Evolutionary conservation across 192 early-diverging fungal species (phyloP).

Genomic region (Coemansia sp.): DNA sequence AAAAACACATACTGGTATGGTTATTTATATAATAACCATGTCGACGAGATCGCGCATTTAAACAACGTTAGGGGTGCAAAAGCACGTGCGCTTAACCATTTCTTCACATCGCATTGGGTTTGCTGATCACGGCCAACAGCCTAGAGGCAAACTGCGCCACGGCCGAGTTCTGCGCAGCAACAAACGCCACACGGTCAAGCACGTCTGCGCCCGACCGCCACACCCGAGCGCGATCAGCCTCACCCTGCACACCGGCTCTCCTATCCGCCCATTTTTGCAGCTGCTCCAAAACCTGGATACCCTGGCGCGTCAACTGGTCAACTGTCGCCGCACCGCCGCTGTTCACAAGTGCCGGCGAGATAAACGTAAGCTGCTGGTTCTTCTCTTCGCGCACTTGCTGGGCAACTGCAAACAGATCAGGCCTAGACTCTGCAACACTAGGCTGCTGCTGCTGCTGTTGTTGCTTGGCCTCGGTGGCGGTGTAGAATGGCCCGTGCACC

Average conservation of each 20-base stretch:
- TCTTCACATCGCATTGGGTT: neutral
- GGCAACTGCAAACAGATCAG: neutral
- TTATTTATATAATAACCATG: too few relatives aligned
- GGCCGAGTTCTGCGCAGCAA: constrained; percentile 20
- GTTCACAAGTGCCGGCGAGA: neutral
- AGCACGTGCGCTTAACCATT: neutral
- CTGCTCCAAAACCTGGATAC: constrained; percentile 45
- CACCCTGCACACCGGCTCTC: constrained; percentile 24
- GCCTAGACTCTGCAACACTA: neutral
- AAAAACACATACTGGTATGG: too few relatives aligned
- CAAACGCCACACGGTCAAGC: constrained; percentile 40
- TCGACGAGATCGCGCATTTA: too few relatives aligned
- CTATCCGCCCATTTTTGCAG: constrained; percentile 49
- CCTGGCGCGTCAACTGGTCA: constrained; percentile 31
- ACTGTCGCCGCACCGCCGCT: constrained; percentile 1
- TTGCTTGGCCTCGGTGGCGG: neutral
- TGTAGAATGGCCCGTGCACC: constrained; percentile 43
- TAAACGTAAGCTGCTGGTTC: neutral
- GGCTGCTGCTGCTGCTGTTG: constrained; percentile 16
- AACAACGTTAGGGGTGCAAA: neutral
- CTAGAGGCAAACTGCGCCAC: constrained; percentile 24
- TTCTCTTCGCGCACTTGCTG: neutral
- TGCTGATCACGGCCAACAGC: constrained; percentile 32
- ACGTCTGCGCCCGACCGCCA: constrained; percentile 45
- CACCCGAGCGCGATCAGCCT: constrained; percentile 24